phyloP scores from a whole-genome alignment of 495 filamentous ascomycete species.

The Hypoxylon intermedium region DNA sequence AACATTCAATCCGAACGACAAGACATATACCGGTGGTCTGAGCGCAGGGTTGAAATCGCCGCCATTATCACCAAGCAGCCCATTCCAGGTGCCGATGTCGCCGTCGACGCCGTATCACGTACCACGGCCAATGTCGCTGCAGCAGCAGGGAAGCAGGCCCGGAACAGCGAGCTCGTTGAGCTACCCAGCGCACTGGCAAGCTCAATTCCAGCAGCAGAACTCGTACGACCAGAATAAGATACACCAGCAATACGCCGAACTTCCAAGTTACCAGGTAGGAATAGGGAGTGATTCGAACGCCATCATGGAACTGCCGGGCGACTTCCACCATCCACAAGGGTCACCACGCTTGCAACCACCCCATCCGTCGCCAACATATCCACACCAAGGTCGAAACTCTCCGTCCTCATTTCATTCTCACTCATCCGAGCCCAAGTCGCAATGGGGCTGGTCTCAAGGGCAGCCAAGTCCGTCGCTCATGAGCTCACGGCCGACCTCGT shows the following conservation, averaged over 20 bases:
- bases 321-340: conserved; percentile 48
- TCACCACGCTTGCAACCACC: conserved; percentile 38
- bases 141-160: conserved; percentile 37
- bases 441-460: conserved; percentile 40
- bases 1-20: conserved; percentile 56
- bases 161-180: conserved; percentile 36
- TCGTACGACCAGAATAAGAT: conserved; percentile 33
- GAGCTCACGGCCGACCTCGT: conserved; percentile 45
- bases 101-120: conserved; percentile 52
- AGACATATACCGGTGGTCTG: conserved; percentile 40
- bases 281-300: conserved; percentile 24
- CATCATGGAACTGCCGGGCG: conserved; percentile 56
- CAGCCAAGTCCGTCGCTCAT: conserved; percentile 41
- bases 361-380: conserved; percentile 23
- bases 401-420: conserved; percentile 44
- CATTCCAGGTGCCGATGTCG: conserved; percentile 43
- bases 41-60: conserved; percentile 44
- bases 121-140: conserved; percentile 47
- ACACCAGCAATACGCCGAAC: conserved; percentile 31
- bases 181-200: conserved; percentile 37
- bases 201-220: conserved; percentile 34
- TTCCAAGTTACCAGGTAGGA: conserved; percentile 12
- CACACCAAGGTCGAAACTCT: conserved; percentile 34
- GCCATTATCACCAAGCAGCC: conserved; percentile 34
- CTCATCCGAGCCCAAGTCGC: conserved; percentile 33